These are phyloP conservation scores for Phytophthora foliorum DNA, from an alignment of 352 stramenopile genomes.

Conservation along the genomic window DNA sequence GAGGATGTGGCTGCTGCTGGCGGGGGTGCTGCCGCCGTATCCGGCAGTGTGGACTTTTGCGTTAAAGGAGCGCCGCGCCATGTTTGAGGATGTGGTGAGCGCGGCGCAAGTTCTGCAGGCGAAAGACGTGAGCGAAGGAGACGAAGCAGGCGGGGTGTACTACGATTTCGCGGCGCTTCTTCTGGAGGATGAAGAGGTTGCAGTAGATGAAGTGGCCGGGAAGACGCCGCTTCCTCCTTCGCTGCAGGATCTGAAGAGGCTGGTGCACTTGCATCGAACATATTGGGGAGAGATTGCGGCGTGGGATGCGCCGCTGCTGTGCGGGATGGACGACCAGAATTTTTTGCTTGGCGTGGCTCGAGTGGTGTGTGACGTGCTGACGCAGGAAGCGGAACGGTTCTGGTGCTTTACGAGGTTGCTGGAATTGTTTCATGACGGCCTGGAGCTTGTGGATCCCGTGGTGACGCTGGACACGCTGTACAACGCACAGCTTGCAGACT, in stretches of 20 bases:
- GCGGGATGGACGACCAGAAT: slow-evolving; percentile 50
- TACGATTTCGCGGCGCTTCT: slow-evolving; percentile 43
- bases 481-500: slow-evolving; percentile 51
- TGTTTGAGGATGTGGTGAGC: slow-evolving; percentile 74
- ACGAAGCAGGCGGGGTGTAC: slow-evolving; percentile 19
- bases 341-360: slow-evolving; percentile 49
- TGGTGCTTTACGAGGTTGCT: slow-evolving; percentile 77
- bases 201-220: slow-evolving; percentile 1
- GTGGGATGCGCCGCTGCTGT: slow-evolving; percentile 30
- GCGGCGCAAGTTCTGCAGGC: slow-evolving; percentile 61
- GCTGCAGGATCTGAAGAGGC: slow-evolving; percentile 23
- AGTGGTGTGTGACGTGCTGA: slow-evolving; percentile 54
- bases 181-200: slow-evolving; percentile 7
- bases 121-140: slow-evolving; percentile 25
- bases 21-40: slow-evolving; percentile 63
- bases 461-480: slow-evolving; percentile 49
- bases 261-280: slow-evolving; percentile 55
- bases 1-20: slow-evolving; percentile 69
- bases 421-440: slow-evolving; percentile 63
- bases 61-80: slow-evolving; percentile 53
- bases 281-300: slow-evolving; percentile 56
- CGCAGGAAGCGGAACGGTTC: slow-evolving; percentile 61
- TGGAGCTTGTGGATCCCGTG: slow-evolving; percentile 54
- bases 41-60: slow-evolving; percentile 72
- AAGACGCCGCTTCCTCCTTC: slow-evolving; percentile 6